Evolutionary conservation across 2,329 filamentous ascomycete genomes (phyloP).

Genomic region (Botrytis tulipae): DNA sequence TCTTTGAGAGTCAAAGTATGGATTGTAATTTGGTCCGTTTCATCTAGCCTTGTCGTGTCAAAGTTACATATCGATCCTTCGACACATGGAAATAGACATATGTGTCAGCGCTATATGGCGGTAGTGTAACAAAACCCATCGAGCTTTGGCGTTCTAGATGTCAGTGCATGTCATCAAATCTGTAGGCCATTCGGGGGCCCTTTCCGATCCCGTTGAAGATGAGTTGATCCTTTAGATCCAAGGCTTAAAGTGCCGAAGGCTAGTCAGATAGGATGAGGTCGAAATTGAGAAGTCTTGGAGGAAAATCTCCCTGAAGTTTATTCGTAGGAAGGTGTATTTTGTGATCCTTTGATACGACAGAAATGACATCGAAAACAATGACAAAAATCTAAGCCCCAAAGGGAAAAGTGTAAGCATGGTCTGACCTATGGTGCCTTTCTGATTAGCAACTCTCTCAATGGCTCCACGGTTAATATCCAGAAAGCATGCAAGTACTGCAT

Average conservation of each 20-base stretch:
- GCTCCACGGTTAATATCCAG: background rate
- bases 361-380: background rate
- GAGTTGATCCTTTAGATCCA: background rate
- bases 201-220: background rate
- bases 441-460: background rate
- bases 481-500: background rate
- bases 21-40: background rate
- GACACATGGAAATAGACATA: background rate
- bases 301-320: no score
- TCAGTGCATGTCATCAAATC: background rate
- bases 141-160: background rate
- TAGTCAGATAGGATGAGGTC: no score
- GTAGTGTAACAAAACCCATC: background rate
- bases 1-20: background rate
- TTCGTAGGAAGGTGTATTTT: background rate
- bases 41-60: background rate
- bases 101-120: background rate
- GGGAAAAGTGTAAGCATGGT: background rate
- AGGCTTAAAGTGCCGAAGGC: background rate
- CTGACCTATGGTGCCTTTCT: background rate
- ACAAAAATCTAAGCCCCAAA: background rate
- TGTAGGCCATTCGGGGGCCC: background rate
- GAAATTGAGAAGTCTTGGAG: background rate
- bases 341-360: background rate
- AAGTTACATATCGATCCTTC: background rate